phyloP scores from a whole-genome alignment of 2,329 filamentous ascomycete genomes.

The Pestalotiopsis sp. region DNA sequence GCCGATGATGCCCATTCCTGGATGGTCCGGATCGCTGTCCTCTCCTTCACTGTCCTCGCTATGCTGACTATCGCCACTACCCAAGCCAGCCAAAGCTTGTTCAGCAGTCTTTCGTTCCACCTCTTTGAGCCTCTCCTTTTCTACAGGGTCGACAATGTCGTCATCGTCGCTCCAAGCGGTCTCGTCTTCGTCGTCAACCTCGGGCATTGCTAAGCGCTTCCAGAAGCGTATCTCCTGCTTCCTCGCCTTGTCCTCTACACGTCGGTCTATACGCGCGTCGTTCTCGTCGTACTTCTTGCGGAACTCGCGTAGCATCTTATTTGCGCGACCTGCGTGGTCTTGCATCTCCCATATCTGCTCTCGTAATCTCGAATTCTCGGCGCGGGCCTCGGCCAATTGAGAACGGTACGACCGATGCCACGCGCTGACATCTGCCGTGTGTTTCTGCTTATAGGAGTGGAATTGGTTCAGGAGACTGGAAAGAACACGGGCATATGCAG shows the following conservation, averaged over 20 bases:
- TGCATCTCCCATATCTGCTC: constrained; percentile 70
- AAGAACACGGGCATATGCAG: constrained; percentile 58
- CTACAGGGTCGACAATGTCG: constrained; percentile 60
- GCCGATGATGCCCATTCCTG: constrained; percentile 32
- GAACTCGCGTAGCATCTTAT: constrained; percentile 57
- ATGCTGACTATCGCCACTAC: constrained; percentile 30
- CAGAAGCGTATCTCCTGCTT: constrained; percentile 64
- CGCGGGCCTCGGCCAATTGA: constrained; percentile 64
- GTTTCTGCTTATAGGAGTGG: constrained; percentile 65
- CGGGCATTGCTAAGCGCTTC: constrained; percentile 66
- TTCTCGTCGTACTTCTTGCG: constrained; percentile 58
- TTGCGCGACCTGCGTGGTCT: constrained; percentile 57
- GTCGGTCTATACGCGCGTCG: constrained; percentile 51
- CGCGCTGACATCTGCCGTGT: constrained; percentile 59
- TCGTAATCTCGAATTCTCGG: constrained; percentile 62
- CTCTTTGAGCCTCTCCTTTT: constrained; percentile 57
- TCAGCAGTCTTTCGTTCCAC: constrained; percentile 46
- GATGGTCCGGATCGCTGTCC: constrained; percentile 21
- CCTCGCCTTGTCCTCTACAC: constrained; percentile 51
- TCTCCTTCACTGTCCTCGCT: constrained; percentile 35
- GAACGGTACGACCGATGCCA: constrained; percentile 68
- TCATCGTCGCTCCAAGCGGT: constrained; percentile 65
- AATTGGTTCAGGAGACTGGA: constrained; percentile 61
- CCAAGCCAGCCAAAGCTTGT: constrained; percentile 35
- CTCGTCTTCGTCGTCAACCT: constrained; percentile 58